These are phyloP conservation scores for Pseudopyrenochaeta lycopersici DNA, from an alignment of 2,329 filamentous ascomycete genomes.

Conservation along the genomic window DNA sequence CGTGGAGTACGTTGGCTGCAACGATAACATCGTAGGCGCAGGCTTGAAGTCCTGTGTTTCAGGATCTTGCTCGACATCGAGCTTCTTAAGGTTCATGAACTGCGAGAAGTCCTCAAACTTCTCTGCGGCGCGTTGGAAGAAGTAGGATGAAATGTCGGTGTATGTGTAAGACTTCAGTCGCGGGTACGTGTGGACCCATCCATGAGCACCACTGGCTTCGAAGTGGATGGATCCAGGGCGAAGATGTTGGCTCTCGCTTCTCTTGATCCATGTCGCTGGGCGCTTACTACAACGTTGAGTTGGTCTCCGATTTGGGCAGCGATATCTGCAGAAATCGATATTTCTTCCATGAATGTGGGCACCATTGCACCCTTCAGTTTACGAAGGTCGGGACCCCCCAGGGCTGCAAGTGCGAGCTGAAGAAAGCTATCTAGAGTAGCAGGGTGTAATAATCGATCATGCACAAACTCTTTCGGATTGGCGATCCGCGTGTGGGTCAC, in stretches of 20 bases:
- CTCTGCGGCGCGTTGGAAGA: slow-evolving; percentile 26
- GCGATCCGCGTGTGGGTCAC: slow-evolving; percentile 15
- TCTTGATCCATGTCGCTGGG: background rate
- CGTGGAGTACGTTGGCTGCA: slow-evolving; percentile 48
- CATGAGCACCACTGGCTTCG: no score
- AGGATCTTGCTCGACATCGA: slow-evolving; percentile 32
- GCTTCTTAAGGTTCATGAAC: slow-evolving; percentile 23
- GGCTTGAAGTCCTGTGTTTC: slow-evolving; percentile 25
- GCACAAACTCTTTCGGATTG: slow-evolving; percentile 21
- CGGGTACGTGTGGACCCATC: slow-evolving; percentile 6
- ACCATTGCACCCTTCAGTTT: slow-evolving; percentile 15
- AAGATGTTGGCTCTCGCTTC: no score
- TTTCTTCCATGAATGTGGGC: slow-evolving; percentile 17
- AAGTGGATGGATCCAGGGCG: no score
- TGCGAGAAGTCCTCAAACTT: slow-evolving; percentile 15
- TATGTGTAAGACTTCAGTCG: slow-evolving; percentile 24
- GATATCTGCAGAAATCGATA: slow-evolving; percentile 14
- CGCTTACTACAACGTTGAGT: slow-evolving; percentile 12
- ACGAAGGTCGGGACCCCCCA: slow-evolving; percentile 7
- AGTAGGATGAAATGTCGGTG: slow-evolving; percentile 27
- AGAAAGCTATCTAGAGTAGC: slow-evolving; percentile 24
- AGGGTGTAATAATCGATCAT: slow-evolving; percentile 25
- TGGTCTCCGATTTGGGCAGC: slow-evolving; percentile 12
- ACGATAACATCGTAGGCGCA: slow-evolving; percentile 30
- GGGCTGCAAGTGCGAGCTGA: slow-evolving; percentile 15